Evolutionary conservation across 1,284 basidiomycete species (phyloP).

Genomic region (Irpex rosettiformis): DNA sequence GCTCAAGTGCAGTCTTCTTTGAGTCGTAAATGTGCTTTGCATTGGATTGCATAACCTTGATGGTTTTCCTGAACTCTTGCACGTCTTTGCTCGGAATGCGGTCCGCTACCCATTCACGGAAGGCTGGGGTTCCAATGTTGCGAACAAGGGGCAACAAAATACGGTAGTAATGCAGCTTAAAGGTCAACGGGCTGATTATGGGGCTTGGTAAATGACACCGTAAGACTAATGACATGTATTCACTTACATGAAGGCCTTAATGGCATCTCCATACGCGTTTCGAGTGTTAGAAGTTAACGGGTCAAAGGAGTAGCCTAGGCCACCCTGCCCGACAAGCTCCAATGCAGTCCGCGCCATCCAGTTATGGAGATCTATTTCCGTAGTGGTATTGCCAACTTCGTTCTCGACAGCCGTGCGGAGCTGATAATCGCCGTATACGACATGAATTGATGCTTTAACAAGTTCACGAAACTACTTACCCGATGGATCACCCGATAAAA

Average conservation of each 20-base stretch:
- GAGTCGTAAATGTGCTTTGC: constrained; percentile 32
- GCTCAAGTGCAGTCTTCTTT: constrained; percentile 27
- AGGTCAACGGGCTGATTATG: neutral
- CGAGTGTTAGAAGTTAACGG: neutral
- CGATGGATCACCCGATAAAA: constrained; percentile 30
- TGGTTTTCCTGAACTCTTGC: constrained; percentile 29
- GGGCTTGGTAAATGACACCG: neutral
- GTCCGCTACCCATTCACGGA: constrained; percentile 22
- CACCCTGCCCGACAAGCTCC: constrained; percentile 34
- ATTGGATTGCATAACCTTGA: constrained; percentile 33
- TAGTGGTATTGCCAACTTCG: constrained; percentile 16
- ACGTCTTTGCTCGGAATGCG: constrained; percentile 28
- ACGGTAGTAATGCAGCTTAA: constrained; percentile 5
- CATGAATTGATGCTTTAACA: neutral
- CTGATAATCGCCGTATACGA: constrained; percentile 6
- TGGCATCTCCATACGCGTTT: constrained; percentile 13
- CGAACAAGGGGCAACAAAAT: constrained; percentile 1
- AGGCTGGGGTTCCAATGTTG: constrained; percentile 1
- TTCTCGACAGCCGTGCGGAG: constrained; percentile 21
- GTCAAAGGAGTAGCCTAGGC: constrained; percentile 32
- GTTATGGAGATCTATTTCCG: constrained; percentile 32
- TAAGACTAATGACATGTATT: neutral
- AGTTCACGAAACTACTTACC: constrained; percentile 15
- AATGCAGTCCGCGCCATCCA: constrained; percentile 33
- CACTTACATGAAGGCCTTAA: constrained; percentile 22